Evolutionary conservation across 2,329 filamentous ascomycete species (phyloP).

Genomic region (Epichloe festucae): DNA sequence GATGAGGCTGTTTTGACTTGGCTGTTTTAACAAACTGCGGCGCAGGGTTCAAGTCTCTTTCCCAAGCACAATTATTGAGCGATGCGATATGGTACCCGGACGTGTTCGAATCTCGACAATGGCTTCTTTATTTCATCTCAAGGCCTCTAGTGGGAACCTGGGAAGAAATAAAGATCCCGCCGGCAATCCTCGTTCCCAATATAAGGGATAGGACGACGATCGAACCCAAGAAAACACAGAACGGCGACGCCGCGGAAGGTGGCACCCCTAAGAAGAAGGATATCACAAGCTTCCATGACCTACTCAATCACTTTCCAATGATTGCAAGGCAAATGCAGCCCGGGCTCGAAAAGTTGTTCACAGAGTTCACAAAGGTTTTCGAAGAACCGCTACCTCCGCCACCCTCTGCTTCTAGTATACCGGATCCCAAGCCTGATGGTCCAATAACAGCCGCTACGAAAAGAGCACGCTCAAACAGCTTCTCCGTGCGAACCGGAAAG

Average conservation of each 20-base stretch:
- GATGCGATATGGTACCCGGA: conserved; percentile 85
- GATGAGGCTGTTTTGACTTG: neutral
- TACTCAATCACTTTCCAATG: conserved; percentile 85
- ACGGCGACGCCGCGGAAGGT: conserved; percentile 28
- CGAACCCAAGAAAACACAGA: conserved; percentile 23
- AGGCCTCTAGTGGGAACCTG: conserved; percentile 72
- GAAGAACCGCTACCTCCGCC: conserved; percentile 73
- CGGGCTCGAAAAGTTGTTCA: conserved; percentile 77
- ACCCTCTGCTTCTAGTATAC: conserved; percentile 46
- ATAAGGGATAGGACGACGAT: conserved; percentile 25
- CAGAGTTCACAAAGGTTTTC: conserved; percentile 75
- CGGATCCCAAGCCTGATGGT: conserved; percentile 44
- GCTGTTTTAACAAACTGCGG: neutral
- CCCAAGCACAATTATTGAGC: conserved; percentile 73
- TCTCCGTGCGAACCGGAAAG: conserved; percentile 21
- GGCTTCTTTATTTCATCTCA: conserved; percentile 94
- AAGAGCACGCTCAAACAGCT: conserved; percentile 40
- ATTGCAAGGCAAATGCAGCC: conserved; percentile 94
- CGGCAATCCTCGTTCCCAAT: conserved; percentile 45
- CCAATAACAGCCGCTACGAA: conserved; percentile 42
- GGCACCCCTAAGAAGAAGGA: conserved; percentile 60
- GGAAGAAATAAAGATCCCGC: conserved; percentile 60
- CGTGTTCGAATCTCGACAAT: conserved; percentile 78
- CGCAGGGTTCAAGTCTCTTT: conserved; percentile 77
- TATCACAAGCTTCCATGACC: conserved; percentile 78